Evolutionary conservation across 2,329 filamentous ascomycete genomes (phyloP), one percentile per base, ranked within the genome.

Genomic region (Cephalotrichum gorgonifer): DNA sequence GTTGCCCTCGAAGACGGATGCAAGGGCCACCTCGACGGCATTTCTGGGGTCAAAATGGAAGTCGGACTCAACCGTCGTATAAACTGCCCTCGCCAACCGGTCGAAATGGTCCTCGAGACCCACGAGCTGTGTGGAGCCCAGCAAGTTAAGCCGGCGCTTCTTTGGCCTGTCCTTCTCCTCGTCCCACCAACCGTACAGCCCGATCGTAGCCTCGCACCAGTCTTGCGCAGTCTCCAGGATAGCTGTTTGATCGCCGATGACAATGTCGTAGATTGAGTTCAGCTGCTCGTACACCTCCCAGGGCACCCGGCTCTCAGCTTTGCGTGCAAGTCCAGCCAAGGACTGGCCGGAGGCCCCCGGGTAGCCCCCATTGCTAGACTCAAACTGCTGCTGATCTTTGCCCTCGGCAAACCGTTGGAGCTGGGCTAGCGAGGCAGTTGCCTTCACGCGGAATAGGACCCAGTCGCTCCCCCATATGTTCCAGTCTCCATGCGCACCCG

Each of bases 201-300:
- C 86, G 52, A 96, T 69, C 0, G 84, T 86, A 1, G 88, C 90
- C 68, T 97, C 91, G 47, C 91, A 81, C 91, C 91, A 97, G 64
- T 96, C 90, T 59, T 91, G 83, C 1, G 89, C 80, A 42, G 82
- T 79, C 43, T 82, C 78, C 52, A 94, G 71, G 47, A 96, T 87
- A 20, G 88, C 82, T 31, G 83, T 78, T 9, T 81, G 74, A 54
- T 85, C 79, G 31, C 91, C 90, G 4, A 93, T 75, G 2, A 94
- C 69, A 52, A 95, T 83, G 30, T 83, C 83, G 62, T 95, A 96
- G 6, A 96, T 68, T 12, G 81, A 81, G 55, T 85, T 80, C 48
- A 97, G 70, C 56, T 85, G 88, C 60, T 95, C 85, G 62, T 95
- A 96, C 26, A 97, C 81, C 23, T 86, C 81, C 86, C 87, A 95